Base-by-base conservation (phyloP, 352 stramenopile species). In the Globisporangium echinulatum region DNA sequence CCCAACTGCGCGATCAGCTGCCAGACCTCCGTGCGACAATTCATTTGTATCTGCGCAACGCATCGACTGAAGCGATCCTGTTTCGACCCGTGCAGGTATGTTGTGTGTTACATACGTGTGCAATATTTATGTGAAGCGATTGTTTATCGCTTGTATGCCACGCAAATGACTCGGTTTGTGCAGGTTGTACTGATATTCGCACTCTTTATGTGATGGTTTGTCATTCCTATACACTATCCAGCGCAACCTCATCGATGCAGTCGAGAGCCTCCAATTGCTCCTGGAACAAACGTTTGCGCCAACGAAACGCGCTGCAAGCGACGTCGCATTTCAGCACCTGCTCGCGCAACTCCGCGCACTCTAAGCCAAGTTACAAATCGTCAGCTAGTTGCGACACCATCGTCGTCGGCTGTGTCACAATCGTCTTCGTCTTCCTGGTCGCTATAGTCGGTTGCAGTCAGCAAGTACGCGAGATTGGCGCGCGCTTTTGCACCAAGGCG, bases 81-180 rank as follows among this genome's bases (percentile, higher is more conserved):
- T 92, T 92, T 64, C 90, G 89, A 62, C 82, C 85, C 7, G 77
- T 94, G 4, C 79, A 92, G 76, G 85, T 92, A 57, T 40, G 42
- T 39, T 52, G 38, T 15, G 7, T 51, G 49, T 57, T 19, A 3
- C 25, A 33, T 33, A 33, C 25, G 25, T 25, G 25, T 25, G 25
- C 25, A 25, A 1, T 33, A 33, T 33, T 33, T 3, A 33, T 33
- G 13, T 49, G 46, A 49, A 19, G 46, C 46, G 46, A 49, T 25
- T 25, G 19, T 25, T 25, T 25, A 25, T 33, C 25, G 25, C 25
- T 33, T 33, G 25, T 3, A 33, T 33, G 25, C 2, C 25, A 3
- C 40, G 3, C 3, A 51, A 51, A 17, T 51, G 9, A 33, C 13
- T 36, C 7, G 8, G 47, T 51, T 51, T 17, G 47, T 51, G n/a